Evolutionary conservation across 768 basidiomycete species (phyloP), one percentile per base, ranked within the genome.

Genomic region (Gymnopilus junonius): DNA sequence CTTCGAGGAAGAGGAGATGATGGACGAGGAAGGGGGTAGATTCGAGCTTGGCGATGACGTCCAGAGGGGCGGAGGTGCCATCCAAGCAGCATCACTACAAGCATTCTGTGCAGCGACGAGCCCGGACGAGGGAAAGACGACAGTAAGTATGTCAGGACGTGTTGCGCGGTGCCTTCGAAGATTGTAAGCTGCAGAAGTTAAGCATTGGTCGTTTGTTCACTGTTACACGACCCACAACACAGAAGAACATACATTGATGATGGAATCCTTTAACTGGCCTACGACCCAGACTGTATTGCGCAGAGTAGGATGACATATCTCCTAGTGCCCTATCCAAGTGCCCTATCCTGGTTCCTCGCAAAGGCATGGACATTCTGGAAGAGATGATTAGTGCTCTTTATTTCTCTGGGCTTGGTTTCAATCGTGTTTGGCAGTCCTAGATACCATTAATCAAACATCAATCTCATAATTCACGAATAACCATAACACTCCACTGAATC

Each of bases 91-190:
- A n/a, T n/a, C n/a, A n/a, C n/a, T n/a, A n/a, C n/a, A n/a, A n/a
- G n/a, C n/a, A n/a, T n/a, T n/a, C n/a, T n/a, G n/a, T n/a, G n/a
- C n/a, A n/a, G n/a, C n/a, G n/a, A n/a, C n/a, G n/a, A n/a, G n/a
- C n/a, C n/a, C n/a, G n/a, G n/a, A n/a, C n/a, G n/a, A n/a, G n/a
- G n/a, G n/a, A n/a, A n/a, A n/a, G 84, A 35, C 90, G 86, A 73
- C 95, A 97, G 4, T 94, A 79, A 97, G 4, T 94, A 79, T 14
- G 84, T 82, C 34, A 97, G 83, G 0, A 96, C 94, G 76, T 98
- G 96, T 77, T 95, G 93, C 0, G 97, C 95, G 42, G 99, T 92
- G 73, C 99, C 97, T 68, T 95, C 92, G 63, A 97, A 99, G 62
- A 98, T 96, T 1, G 88, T 90, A 20, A 92, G 89, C 95, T 98